Percentiles rank a stretch among this genome's conserved stretches.
Conservation (phyloP, 352 stramenopile species). For the Halophytophthora polymorphica region DNA sequence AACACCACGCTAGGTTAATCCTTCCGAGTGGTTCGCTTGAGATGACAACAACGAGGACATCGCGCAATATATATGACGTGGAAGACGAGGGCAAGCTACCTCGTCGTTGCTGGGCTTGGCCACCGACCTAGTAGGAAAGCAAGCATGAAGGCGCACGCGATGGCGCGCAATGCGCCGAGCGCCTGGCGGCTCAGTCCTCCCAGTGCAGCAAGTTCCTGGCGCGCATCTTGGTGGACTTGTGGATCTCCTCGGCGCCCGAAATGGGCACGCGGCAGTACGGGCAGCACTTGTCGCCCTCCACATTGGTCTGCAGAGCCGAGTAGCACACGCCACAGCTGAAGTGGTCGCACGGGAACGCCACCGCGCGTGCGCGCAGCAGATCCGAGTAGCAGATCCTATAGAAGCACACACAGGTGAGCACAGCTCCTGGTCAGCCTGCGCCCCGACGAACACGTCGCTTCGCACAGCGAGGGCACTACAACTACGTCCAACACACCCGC, state of each 20-base stretch:
- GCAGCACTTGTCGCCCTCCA: constrained; percentile 55
- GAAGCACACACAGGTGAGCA: not conserved
- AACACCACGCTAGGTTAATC: too few relatives aligned
- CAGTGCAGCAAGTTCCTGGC: constrained; percentile 31
- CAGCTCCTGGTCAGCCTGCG: not conserved
- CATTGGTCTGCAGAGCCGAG: constrained; percentile 41
- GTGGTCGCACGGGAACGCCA: constrained; percentile 66
- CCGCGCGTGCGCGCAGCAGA: constrained; percentile 43
- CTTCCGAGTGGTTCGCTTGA: too few relatives aligned
- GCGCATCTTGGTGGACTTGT: constrained; percentile 47
- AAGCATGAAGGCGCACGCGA: constrained; percentile 18
- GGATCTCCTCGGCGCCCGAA: constrained; percentile 30
- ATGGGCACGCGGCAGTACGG: constrained; percentile 58
- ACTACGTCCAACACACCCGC: constrained; percentile 25
- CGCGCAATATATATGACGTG: constrained; percentile 1
- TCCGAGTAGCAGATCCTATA: constrained; percentile 67
- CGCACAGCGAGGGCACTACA: not conserved
- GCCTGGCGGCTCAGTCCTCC: constrained; percentile 11
- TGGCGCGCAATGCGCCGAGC: too few relatives aligned
- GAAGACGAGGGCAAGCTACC: not conserved
- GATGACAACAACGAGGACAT: not conserved
- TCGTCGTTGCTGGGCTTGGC: not conserved
- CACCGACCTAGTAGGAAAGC: not conserved
- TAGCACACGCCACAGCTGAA: constrained; percentile 64
- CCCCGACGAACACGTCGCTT: too few relatives aligned